Evolutionary conservation across 176 grass and related monocot genomes (phyloP).

Genomic region (Eragrostis curvula): DNA sequence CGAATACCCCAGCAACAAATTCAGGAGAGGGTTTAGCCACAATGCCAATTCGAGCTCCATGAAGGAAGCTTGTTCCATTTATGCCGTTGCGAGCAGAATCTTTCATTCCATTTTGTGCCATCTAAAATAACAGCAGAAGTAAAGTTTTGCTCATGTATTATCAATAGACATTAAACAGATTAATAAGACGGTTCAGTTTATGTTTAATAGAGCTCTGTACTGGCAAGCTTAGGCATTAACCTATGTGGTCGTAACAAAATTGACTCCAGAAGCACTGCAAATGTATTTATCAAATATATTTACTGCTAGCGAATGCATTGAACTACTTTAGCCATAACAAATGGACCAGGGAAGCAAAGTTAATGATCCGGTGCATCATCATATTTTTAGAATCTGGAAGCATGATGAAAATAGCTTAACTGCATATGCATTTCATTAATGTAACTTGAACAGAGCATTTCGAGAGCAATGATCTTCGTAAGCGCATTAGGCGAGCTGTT

Average conservation of each 20-base stretch:
- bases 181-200: constrained; percentile 20
- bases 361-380: constrained; percentile 11
- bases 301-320: neutral
- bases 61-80: constrained; percentile 51
- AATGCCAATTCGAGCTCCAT: constrained; percentile 78
- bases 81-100: constrained; percentile 39
- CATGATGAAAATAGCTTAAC: neutral
- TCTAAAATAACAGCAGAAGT: constrained; percentile 17
- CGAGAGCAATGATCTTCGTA: neutral
- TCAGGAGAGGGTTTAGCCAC: constrained; percentile 97
- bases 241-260: neutral
- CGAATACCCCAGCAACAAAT: constrained; percentile 93
- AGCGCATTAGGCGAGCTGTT: neutral
- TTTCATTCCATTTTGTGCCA: constrained; percentile 23
- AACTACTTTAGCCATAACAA: constrained; percentile 1
- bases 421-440: constrained; percentile 8
- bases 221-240: constrained; percentile 6
- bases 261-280: neutral
- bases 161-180: neutral
- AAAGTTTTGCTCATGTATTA: constrained; percentile 23
- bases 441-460: constrained; percentile 3
- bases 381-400: constrained; percentile 12
- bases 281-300: neutral
- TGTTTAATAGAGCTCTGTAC: constrained; percentile 6
- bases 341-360: neutral